phyloP scores from a whole-genome alignment of 345 rosid species.

The Rhodamnia rubescens region DNA sequence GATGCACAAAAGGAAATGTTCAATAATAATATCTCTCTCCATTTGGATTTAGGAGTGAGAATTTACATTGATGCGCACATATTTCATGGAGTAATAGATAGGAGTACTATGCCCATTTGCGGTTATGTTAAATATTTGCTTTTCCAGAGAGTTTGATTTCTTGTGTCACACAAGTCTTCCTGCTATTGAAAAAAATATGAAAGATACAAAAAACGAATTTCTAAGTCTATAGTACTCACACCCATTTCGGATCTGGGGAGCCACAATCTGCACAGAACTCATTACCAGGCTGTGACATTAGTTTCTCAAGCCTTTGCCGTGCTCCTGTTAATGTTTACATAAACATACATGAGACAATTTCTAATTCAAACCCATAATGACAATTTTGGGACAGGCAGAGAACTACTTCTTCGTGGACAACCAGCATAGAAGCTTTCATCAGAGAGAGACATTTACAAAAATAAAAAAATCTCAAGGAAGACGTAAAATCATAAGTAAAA shows the following conservation, averaged over 20 bases:
- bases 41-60: neutral
- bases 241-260: conserved; percentile 94
- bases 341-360: neutral
- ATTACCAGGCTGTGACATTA: conserved; percentile 45
- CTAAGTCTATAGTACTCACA: conserved; percentile 35
- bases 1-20: conserved; percentile 10
- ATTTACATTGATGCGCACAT: neutral
- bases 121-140: neutral
- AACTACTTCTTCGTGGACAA: neutral
- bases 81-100: neutral
- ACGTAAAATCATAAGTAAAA: neutral
- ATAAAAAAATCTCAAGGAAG: neutral
- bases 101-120: neutral
- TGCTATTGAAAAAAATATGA: conserved; percentile 4
- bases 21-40: neutral
- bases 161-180: neutral
- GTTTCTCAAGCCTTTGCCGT: conserved; percentile 38
- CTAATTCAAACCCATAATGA: neutral
- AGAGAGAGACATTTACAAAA: neutral
- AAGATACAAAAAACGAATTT: neutral
- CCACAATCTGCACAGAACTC: conserved; percentile 88
- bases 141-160: neutral
- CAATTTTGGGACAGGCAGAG: neutral
- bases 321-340: conserved; percentile 30
- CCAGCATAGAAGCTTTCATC: neutral